These are phyloP conservation scores for Ogataea nakhonphanomensis DNA, from an alignment of 805 yeast species.

Conservation along the genomic window DNA sequence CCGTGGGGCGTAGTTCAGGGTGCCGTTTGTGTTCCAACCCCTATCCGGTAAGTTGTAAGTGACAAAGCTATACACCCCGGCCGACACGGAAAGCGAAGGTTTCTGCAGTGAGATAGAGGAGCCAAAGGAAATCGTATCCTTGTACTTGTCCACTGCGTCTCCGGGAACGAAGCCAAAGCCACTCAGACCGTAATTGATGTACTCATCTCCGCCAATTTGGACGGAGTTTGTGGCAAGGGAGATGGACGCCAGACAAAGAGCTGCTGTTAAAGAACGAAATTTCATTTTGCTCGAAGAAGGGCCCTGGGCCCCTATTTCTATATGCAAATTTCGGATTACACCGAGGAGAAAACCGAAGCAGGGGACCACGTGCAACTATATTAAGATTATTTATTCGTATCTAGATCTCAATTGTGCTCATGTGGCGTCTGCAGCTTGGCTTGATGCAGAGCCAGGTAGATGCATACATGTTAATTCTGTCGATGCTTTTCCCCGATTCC, in stretches of 20 bases:
- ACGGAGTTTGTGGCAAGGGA: slow-evolving; percentile 19
- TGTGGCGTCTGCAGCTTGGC: slow-evolving; percentile 36
- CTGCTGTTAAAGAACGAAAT: slow-evolving; percentile 1
- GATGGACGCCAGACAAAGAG: slow-evolving; percentile 8
- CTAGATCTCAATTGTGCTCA: slow-evolving; percentile 42
- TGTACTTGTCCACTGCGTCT: slow-evolving; percentile 27
- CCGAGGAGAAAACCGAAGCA: not conserved
- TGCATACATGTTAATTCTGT: slow-evolving; percentile 83
- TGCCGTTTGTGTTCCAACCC: slow-evolving; percentile 34
- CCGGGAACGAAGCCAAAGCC: slow-evolving; percentile 30
- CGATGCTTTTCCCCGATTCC: slow-evolving; percentile 60
- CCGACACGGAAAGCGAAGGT: slow-evolving; percentile 19
- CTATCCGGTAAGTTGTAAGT: slow-evolving; percentile 33
- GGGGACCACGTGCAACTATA: slow-evolving; percentile 6
- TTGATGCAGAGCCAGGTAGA: slow-evolving; percentile 84
- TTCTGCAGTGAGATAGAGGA: slow-evolving; percentile 29
- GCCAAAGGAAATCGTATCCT: slow-evolving; percentile 33
- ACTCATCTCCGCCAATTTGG: slow-evolving; percentile 24
- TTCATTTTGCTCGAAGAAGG: slow-evolving; percentile 1
- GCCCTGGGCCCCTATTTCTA: not conserved
- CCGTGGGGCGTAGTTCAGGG: slow-evolving; percentile 29
- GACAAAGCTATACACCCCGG: slow-evolving; percentile 28
- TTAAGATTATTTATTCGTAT: not conserved
- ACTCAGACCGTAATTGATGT: slow-evolving; percentile 26
- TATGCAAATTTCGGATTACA: not conserved